A percentile compares a stretch with the other conserved stretches of the same genome.
These are phyloP conservation scores for Vicia faba DNA, from an alignment of 306 rosid species.

Conservation along the genomic window DNA sequence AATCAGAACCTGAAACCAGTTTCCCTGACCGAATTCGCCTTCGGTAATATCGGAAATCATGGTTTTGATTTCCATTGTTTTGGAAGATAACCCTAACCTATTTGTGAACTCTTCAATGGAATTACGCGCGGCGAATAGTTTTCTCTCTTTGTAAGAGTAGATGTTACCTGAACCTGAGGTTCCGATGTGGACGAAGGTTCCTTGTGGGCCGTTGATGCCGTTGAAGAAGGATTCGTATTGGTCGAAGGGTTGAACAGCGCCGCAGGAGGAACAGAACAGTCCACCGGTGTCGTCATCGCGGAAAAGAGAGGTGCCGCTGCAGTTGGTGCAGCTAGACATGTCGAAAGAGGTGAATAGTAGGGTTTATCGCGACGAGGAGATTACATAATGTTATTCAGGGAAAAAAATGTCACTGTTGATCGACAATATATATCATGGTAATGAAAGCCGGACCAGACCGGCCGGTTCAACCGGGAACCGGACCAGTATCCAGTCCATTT, in stretches of 20 bases:
- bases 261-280: slow-evolving; percentile 50
- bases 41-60: slow-evolving; percentile 60
- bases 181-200: slow-evolving; percentile 62
- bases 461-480: too few relatives aligned
- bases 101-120: slow-evolving; percentile 47
- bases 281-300: slow-evolving; percentile 50
- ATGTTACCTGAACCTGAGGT: slow-evolving; percentile 54
- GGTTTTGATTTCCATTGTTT: slow-evolving; percentile 38
- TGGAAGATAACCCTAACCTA: slow-evolving; percentile 51
- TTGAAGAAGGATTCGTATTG: slow-evolving; percentile 54
- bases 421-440: too few relatives aligned
- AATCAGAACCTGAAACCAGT: slow-evolving; percentile 63
- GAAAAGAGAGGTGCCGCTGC: slow-evolving; percentile 46
- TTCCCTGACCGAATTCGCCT: slow-evolving; percentile 68
- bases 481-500: too few relatives aligned
- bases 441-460: too few relatives aligned
- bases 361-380: too few relatives aligned
- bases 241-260: slow-evolving; percentile 54
- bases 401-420: too few relatives aligned
- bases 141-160: slow-evolving; percentile 50
- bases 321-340: slow-evolving; percentile 46
- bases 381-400: too few relatives aligned
- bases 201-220: slow-evolving; percentile 57
- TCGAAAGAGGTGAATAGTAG: too few relatives aligned
- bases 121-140: slow-evolving; percentile 50